phyloP scores from a whole-genome alignment of 257 asterid genomes.

The Solanum bulbocastanum region DNA sequence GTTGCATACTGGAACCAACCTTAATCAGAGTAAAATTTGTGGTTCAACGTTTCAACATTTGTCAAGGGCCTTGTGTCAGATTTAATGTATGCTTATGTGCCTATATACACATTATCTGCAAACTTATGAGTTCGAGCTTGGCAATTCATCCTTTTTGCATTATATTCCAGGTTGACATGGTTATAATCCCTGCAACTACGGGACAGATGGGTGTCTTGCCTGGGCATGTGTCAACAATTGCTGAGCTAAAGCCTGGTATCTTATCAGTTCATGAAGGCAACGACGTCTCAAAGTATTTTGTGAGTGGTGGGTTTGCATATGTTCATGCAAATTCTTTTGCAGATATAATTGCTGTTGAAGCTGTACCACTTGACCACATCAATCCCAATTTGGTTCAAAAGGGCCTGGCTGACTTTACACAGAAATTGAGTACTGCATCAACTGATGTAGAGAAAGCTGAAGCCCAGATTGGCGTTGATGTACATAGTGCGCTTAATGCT shows the following conservation, averaged over 20 bases:
- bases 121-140: not conserved
- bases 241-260: slow-evolving; percentile 73
- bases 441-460: slow-evolving; percentile 83
- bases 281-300: slow-evolving; percentile 51
- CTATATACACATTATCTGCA: not conserved
- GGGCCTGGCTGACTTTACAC: slow-evolving; percentile 60
- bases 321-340: slow-evolving; percentile 72
- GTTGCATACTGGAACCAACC: not conserved
- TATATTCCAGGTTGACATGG: slow-evolving; percentile 74
- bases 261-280: slow-evolving; percentile 68
- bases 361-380: slow-evolving; percentile 53
- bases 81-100: not conserved
- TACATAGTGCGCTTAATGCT: slow-evolving; percentile 81
- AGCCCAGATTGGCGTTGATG: slow-evolving; percentile 76
- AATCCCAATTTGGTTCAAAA: slow-evolving; percentile 59
- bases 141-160: not conserved
- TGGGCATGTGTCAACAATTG: slow-evolving; percentile 84
- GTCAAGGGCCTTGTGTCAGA: not conserved
- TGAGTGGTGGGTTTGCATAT: slow-evolving; percentile 76
- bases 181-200: slow-evolving; percentile 66
- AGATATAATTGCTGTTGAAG: slow-evolving; percentile 67
- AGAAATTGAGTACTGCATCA: slow-evolving; percentile 61
- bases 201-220: slow-evolving; percentile 96
- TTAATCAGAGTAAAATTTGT: not conserved
- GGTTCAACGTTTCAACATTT: not conserved